Conservation (phyloP, 768 basidiomycete species). For the Peribolospora kevripleyi region DNA sequence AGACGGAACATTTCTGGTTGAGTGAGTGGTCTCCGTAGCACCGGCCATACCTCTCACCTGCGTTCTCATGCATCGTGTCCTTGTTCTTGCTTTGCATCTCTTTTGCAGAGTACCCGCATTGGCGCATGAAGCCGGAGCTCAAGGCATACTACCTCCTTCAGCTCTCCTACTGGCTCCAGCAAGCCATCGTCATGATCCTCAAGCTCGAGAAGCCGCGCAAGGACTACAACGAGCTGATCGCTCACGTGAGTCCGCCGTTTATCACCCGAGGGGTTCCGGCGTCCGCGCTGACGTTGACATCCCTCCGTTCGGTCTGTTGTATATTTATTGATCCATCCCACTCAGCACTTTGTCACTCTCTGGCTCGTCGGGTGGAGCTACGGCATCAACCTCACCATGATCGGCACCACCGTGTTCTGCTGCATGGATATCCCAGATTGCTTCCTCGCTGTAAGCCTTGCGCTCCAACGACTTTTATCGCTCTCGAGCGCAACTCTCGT, state of each 20-base stretch:
- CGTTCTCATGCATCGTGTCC: background rate
- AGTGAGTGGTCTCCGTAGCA: slow-evolving; percentile 25
- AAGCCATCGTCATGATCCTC: slow-evolving; percentile 59
- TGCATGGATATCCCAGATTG: slow-evolving; percentile 94
- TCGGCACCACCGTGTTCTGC: slow-evolving; percentile 75
- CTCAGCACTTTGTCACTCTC: slow-evolving; percentile 59
- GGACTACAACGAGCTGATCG: slow-evolving; percentile 64
- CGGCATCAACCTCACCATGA: slow-evolving; percentile 48
- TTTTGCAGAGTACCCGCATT: slow-evolving; percentile 53
- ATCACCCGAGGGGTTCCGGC: background rate
- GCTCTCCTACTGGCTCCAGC: slow-evolving; percentile 80
- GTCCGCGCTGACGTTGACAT: background rate
- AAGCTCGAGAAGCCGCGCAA: slow-evolving; percentile 82
- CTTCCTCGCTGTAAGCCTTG: slow-evolving; percentile 45
- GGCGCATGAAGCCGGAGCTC: slow-evolving; percentile 58
- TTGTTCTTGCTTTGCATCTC: background rate
- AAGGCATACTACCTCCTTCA: slow-evolving; percentile 91
- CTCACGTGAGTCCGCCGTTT: slow-evolving; percentile 27
- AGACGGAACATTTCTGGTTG: slow-evolving; percentile 62
- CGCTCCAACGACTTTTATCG: background rate
- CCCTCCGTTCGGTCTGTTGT: background rate
- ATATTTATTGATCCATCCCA: background rate
- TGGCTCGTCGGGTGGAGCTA: slow-evolving; percentile 72
- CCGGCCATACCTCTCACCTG: background rate
- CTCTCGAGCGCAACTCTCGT: background rate